Conservation (phyloP, 495 filamentous ascomycete genomes). For the Extremus antarcticus region DNA sequence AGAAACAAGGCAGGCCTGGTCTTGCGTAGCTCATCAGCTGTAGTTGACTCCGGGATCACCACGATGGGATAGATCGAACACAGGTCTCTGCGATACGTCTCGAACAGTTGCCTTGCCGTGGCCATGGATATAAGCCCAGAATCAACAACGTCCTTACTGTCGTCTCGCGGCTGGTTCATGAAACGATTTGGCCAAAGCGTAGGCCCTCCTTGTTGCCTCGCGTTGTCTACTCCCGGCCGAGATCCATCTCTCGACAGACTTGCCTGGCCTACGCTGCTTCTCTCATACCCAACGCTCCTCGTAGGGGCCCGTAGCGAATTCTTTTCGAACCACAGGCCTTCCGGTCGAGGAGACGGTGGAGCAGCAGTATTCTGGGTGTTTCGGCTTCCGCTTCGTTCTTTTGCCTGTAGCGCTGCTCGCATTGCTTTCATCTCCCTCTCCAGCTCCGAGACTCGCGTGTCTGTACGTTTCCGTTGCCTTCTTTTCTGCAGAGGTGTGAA, state of each 20-base stretch:
- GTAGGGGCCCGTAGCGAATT: neutral
- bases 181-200: neutral
- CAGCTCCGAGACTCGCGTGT: constrained; percentile 17
- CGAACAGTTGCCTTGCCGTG: constrained; percentile 35
- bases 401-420: constrained; percentile 23
- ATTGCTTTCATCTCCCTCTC: constrained; percentile 16
- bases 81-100: constrained; percentile 36
- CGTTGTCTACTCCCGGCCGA: neutral
- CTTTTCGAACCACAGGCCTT: neutral
- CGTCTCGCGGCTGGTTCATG: neutral
- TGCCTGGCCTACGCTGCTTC: neutral
- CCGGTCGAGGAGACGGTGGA: neutral
- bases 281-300: neutral
- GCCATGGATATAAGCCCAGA: constrained; percentile 38
- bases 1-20: constrained; percentile 42
- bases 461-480: constrained; percentile 17
- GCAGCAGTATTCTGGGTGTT: neutral
- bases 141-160: constrained; percentile 34
- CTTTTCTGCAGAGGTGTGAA: constrained; percentile 17
- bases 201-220: neutral
- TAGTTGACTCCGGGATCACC: constrained; percentile 29
- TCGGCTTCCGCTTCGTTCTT: constrained; percentile 28
- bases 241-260: neutral
- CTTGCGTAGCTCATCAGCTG: constrained; percentile 34
- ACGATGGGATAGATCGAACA: constrained; percentile 37